These are phyloP conservation scores for Rhizophagus sp. DNA, from an alignment of 192 early-diverging fungal genomes.

Conservation along the genomic window DNA sequence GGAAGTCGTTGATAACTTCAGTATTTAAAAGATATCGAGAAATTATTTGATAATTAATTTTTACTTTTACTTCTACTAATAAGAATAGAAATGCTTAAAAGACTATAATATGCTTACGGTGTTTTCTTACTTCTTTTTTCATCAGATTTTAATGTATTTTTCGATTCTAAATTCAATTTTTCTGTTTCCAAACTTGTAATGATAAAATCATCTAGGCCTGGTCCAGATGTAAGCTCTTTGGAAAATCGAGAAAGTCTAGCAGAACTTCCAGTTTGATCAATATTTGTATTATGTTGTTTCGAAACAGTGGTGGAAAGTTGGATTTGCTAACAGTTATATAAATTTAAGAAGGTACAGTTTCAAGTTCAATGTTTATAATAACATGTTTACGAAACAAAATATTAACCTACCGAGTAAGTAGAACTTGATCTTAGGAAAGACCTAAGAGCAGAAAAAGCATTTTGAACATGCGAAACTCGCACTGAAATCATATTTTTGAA, in stretches of 20 bases:
- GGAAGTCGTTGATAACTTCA: constrained; percentile 72
- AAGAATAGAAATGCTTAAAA: neutral
- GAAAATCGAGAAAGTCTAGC: constrained; percentile 44
- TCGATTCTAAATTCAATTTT: neutral
- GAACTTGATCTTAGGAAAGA: neutral
- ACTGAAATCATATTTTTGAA: neutral
- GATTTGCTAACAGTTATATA: neutral
- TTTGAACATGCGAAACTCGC: neutral
- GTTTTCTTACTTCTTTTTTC: neutral
- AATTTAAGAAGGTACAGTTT: neutral
- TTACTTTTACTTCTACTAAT: neutral
- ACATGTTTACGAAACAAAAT: neutral
- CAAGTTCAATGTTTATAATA: neutral
- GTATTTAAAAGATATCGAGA: neutral
- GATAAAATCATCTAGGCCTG: constrained; percentile 59
- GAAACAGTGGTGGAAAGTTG: neutral
- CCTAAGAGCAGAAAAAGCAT: neutral
- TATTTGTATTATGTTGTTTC: neutral
- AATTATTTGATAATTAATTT: neutral
- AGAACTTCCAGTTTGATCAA: neutral
- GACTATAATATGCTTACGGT: neutral
- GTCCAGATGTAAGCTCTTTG: constrained; percentile 48
- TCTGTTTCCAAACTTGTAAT: constrained; percentile 20
- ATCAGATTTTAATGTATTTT: neutral
- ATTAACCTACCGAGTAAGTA: neutral